A percentile compares a stretch with the other conserved stretches of the same genome.
Evolutionary conservation across 2,329 filamentous ascomycete species (phyloP).

Genomic region (Dothistroma pini): DNA sequence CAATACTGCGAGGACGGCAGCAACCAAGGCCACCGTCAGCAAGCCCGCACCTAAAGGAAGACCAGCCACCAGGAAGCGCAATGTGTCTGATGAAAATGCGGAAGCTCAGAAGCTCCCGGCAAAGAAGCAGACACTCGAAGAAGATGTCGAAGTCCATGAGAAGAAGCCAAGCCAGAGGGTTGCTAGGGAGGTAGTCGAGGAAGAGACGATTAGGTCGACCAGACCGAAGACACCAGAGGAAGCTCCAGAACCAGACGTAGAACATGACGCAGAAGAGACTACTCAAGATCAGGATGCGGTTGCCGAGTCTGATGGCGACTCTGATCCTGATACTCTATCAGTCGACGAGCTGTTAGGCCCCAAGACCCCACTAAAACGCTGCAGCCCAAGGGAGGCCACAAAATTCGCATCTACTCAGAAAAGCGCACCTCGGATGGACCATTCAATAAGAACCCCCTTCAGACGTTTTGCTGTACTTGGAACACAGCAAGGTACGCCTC

Average conservation of each 20-base stretch:
- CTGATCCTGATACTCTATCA: constrained; percentile 19
- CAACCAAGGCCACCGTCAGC: constrained; percentile 6
- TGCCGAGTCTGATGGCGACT: constrained; percentile 11
- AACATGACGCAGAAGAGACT: constrained; percentile 8
- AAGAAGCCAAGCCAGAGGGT: neutral
- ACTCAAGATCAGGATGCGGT: neutral
- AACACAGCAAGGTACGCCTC: constrained; percentile 26
- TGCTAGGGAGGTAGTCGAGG: neutral
- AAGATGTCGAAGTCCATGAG: constrained; percentile 4
- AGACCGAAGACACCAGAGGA: neutral
- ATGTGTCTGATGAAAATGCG: constrained; percentile 33
- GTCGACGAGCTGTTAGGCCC: constrained; percentile 34
- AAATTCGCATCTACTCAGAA: constrained; percentile 21
- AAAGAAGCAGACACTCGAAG: constrained; percentile 8
- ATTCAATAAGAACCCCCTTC: constrained; percentile 21
- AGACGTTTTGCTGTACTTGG: constrained; percentile 20
- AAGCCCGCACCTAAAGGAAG: constrained; percentile 11
- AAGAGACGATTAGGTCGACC: neutral
- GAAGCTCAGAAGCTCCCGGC: constrained; percentile 16
- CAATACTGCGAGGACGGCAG: neutral
- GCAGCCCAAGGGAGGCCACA: constrained; percentile 19
- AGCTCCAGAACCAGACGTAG: constrained; percentile 5
- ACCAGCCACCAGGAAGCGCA: constrained; percentile 20
- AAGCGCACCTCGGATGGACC: constrained; percentile 9
- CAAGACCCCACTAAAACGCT: constrained; percentile 33